Base-by-base conservation (phyloP, 441 rosid species). In the Erysimum pusillum region DNA sequence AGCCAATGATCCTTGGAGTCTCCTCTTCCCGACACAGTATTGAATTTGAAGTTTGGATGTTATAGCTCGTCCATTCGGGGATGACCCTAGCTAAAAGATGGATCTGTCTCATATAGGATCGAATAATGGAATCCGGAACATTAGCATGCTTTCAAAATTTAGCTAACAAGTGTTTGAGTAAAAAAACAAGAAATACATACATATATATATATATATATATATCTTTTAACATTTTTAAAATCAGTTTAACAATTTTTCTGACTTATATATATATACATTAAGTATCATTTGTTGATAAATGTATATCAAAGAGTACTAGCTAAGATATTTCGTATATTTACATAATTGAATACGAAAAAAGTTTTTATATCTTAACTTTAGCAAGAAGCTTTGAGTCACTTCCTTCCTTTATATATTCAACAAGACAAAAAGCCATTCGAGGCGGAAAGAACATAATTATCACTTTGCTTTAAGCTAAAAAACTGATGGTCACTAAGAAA, bases 361-460 rank as follows among this genome's bases (percentile, higher is more conserved):
- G 44, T 38, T 66, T 25, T 8, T 44, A 57, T 28, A 38, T 63
- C n/a, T 42, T 56, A 64, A 46, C 77, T 77, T 72, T 71, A 49
- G 41, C 39, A 71, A 49, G 68, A 77, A 65, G 68, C 73, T 71
- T 77, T 77, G 69, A 67, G 64, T 77, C 81, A 77, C 63, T 51
- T 77, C 73, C 3, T 71, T 66, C 68, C 77, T 77, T 77, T 64
- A 56, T 31, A 56, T 61, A 72, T 59, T 72, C 73, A 77, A 67
- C 69, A 59, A 65, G 74, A 66, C 77, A 77, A 77, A 71, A 77
- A 71, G 69, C 77, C 69, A 77, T 59, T 77, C 35, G 51, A 18
- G 69, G 77, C 74, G 77, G 81, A 77, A 77, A 77, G 58, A 65
- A 56, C 69, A 71, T 66, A 51, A 72, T 51, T 59, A 77, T 66